Evolutionary conservation across 1,139 yeast species (phyloP), one percentile per base, ranked within the genome.

Genomic region (Lodderomyces theae): DNA sequence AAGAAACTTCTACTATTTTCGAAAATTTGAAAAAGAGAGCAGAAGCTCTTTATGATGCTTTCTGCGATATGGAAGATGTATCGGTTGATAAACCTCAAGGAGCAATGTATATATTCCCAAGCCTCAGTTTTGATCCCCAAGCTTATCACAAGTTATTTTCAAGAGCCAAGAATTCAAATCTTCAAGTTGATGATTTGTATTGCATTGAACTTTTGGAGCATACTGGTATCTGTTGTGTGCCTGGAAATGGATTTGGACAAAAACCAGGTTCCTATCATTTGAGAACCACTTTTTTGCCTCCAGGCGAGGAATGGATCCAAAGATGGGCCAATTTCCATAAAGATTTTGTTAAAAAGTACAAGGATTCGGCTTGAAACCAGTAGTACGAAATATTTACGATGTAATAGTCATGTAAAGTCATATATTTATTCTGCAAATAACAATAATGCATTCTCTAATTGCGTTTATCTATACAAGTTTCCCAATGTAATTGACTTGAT

Each of bases 221-320:
- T 42, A 89, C 98, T n/a, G 99, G 98, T 53, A 89, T 92, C 48
- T 94, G 98, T 64, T 88, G 95, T 42, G 95, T 92, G 47, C 97
- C 98, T 24, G 99, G 98, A 32, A 81, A 89, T 34, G 98, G 98
- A 2, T 94, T 92, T 56, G 97, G 97, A 31, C 98, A 94, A 66
- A 83, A 72, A 37, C 81, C 81, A 39, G 95, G 86, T 18, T 88
- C 97, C 8, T 86, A 74, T 68, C 98, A 92, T 61, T 76, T 92
- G 56, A 80, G 98, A 72, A 92, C 98, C 3, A 92, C 98, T 2
- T 92, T 92, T 70, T 74, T 92, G 57, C 95, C 97, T 13, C 97
- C 97, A 12, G 97, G 97, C 31, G 77, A 79, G 26, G 94, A 87
- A 51, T 89, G 96, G 87, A 86, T 89, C 46, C 72, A 77, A 15